phyloP scores from a whole-genome alignment of 371 early-diverging fungal genomes.

The Circinella minor region DNA sequence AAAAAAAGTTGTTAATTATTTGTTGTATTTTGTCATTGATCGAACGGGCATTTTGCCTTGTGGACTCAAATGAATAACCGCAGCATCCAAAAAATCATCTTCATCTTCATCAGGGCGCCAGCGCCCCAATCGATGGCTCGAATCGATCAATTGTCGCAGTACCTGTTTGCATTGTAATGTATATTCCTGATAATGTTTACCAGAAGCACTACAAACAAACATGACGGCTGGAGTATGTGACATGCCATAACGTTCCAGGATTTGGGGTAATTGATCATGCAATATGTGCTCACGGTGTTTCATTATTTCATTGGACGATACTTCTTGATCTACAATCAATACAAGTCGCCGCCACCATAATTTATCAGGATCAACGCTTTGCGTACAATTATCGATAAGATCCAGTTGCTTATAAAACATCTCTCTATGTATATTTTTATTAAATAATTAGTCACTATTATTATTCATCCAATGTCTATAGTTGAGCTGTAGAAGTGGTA shows the following conservation, averaged over 20 bases:
- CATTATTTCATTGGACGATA: background rate
- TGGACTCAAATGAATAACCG: conserved; percentile 7
- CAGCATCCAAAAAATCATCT: conserved; percentile 8
- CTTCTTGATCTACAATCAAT: background rate
- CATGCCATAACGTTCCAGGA: conserved; percentile 12
- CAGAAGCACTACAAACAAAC: conserved; percentile 16
- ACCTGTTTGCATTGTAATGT: conserved; percentile 15
- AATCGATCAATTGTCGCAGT: conserved; percentile 11
- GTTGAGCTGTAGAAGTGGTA: too few relatives aligned
- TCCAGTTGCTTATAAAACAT: background rate
- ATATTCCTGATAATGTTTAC: conserved; percentile 8
- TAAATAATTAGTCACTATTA: background rate
- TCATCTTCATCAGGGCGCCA: conserved; percentile 21
- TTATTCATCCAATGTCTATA: too few relatives aligned
- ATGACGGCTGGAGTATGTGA: conserved; percentile 10
- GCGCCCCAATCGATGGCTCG: conserved; percentile 14
- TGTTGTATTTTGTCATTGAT: conserved; percentile 1
- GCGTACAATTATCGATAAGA: background rate
- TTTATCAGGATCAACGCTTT: background rate
- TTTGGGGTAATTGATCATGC: conserved; percentile 5
- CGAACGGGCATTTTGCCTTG: conserved; percentile 5
- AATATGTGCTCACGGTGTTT: conserved; percentile 11
- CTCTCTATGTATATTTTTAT: background rate
- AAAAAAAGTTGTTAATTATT: background rate
- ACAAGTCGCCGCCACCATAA: conserved; percentile 5